Evolutionary conservation across 2,329 filamentous ascomycete species (phyloP), one percentile per base, ranked within the genome.

Genomic region (Epichloe scottii): DNA sequence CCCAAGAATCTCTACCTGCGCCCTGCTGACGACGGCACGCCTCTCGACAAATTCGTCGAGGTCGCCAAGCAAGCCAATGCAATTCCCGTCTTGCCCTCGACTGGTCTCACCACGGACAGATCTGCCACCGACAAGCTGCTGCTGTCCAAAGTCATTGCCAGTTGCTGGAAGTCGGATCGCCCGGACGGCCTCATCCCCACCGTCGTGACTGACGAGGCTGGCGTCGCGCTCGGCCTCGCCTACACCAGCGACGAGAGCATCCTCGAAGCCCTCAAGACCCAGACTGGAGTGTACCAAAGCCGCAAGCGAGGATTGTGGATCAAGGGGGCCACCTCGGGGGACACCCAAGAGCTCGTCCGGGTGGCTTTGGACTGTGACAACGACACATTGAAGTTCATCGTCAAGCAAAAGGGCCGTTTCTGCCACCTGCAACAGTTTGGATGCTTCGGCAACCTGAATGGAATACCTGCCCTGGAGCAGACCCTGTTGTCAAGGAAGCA

Each of bases 241-340:
- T 98, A 96, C 74, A 95, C 90, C 68, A 96, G 87, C 63, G 81
- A 86, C 56, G 87, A 94, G 67, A 97, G 91, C 64, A 82, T 98
- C 35, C 75, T 82, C 8, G 91, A 95, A 70, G 91, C 91, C 38
- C 66, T 98, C 54, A 81, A 80, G 61, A 95, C 89, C 5, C 73
- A 77, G 59, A 74, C 73, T 0, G 90, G 93, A 34, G 91, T 97
- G 38, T 98, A 98, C 66, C 89, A 96, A 69, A 97, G 91, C 71
- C 79, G 93, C 49, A 97, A 96, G 74, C 81, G 93, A 43, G 93
- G 93, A 0, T 70, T 98, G 30, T 98, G 93, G 93, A 85, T 95
- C 68, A 98, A 98, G 72, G 93, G 93, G 5, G 87, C 90, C 49
- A 93, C 86, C 8, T 97, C 91, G 50, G 93, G 93, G 14, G 90